These are phyloP conservation scores for Boletus fagicola DNA, from an alignment of 768 basidiomycete species.

Conservation along the genomic window DNA sequence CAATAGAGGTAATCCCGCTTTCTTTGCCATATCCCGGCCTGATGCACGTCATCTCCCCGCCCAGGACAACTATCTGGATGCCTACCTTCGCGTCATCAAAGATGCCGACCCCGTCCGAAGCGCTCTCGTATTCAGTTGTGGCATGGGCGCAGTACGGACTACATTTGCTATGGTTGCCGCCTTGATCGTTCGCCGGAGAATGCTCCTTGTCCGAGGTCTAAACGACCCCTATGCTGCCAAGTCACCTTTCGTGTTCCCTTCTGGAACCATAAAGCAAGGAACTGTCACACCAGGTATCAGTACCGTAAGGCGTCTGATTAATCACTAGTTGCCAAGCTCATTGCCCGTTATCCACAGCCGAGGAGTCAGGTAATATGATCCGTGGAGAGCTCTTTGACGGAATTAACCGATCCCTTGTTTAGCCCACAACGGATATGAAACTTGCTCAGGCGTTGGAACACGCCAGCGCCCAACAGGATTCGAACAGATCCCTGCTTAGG, in stretches of 20 bases:
- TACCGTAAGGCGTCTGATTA: slow-evolving; percentile 41
- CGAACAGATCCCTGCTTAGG: slow-evolving; percentile 70
- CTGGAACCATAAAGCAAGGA: slow-evolving; percentile 15
- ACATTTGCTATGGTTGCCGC: slow-evolving; percentile 99
- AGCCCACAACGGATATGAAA: slow-evolving; percentile 52
- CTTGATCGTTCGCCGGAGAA: slow-evolving; percentile 77
- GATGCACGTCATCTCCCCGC: background rate
- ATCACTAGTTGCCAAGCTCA: background rate
- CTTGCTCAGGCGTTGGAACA: slow-evolving; percentile 68
- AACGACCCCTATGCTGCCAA: slow-evolving; percentile 74
- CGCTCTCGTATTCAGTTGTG: slow-evolving; percentile 90
- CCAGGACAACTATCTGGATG: slow-evolving; percentile 93
- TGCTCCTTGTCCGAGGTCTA: slow-evolving; percentile 58
- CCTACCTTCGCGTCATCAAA: slow-evolving; percentile 81
- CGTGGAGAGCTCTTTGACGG: background rate
- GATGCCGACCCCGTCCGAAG: slow-evolving; percentile 76
- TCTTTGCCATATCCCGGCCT: background rate
- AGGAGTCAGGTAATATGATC: slow-evolving; percentile 29
- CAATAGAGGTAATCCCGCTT: slow-evolving; percentile 66
- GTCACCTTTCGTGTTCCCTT: slow-evolving; percentile 16
- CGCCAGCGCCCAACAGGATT: slow-evolving; percentile 76
- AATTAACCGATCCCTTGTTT: slow-evolving; percentile 11
- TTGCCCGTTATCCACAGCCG: slow-evolving; percentile 17
- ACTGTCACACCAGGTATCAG: slow-evolving; percentile 39
- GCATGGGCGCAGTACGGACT: slow-evolving; percentile 94